Evolutionary conservation across 2,329 filamentous ascomycete genomes (phyloP).

Genomic region (Cytospora schulzeri): DNA sequence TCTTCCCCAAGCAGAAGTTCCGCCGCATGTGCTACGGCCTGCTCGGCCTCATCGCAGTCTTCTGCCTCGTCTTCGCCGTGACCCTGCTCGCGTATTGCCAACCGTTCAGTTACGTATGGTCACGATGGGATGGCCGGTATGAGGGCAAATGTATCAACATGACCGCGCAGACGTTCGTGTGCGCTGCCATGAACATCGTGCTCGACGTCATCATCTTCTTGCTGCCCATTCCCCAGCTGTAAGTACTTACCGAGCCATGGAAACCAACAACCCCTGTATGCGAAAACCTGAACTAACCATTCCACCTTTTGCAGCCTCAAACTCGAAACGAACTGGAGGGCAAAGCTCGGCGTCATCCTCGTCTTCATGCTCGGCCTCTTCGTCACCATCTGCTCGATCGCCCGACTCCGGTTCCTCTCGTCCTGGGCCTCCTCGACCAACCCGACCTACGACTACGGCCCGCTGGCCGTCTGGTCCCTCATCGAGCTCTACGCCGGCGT

Average conservation of each 20-base stretch:
- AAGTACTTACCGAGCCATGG: constrained; percentile 13
- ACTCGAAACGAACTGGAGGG: constrained; percentile 35
- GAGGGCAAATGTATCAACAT: constrained; percentile 38
- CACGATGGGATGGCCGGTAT: constrained; percentile 28
- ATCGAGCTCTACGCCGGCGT: constrained; percentile 46
- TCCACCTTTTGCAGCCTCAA: constrained; percentile 23
- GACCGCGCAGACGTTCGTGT: constrained; percentile 36
- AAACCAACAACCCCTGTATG: too few relatives aligned
- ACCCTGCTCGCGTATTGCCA: constrained; percentile 30
- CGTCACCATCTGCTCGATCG: constrained; percentile 40
- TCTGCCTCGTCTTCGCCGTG: constrained; percentile 29
- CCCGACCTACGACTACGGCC: constrained; percentile 46
- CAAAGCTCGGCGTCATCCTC: constrained; percentile 36
- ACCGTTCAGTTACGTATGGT: constrained; percentile 31
- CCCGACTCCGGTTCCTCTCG: constrained; percentile 40
- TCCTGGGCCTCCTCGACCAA: constrained; percentile 39
- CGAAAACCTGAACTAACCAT: not conserved
- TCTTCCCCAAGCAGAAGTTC: constrained; percentile 35
- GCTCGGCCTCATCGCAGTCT: constrained; percentile 27
- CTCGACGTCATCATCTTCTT: constrained; percentile 41
- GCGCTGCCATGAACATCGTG: constrained; percentile 38
- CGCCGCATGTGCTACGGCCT: constrained; percentile 29
- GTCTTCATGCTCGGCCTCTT: constrained; percentile 44
- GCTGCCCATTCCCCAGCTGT: constrained; percentile 39
- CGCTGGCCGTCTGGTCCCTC: constrained; percentile 46